These are phyloP conservation scores for Brassica hybrid DNA, from an alignment of 441 rosid genomes.

Conservation along the genomic window DNA sequence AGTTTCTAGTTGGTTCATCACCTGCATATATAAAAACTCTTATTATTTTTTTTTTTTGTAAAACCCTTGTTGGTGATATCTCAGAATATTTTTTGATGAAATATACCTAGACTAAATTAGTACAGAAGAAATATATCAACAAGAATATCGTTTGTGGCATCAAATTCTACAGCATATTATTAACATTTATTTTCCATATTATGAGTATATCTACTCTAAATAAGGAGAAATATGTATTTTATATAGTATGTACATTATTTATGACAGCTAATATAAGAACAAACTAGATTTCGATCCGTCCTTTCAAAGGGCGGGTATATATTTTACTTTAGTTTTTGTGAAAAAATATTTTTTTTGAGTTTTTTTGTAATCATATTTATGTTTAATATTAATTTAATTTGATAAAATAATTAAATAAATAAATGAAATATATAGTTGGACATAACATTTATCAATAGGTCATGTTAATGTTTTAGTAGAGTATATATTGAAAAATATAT, in stretches of 20 bases:
- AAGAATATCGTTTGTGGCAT: background rate
- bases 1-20: conserved; percentile 34
- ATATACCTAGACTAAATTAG: background rate
- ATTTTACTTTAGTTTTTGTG: too few relatives aligned
- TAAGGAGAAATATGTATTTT: background rate
- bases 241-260: background rate
- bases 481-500: too few relatives aligned
- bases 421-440: too few relatives aligned
- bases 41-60: background rate
- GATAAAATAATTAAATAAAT: too few relatives aligned
- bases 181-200: background rate
- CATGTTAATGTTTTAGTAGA: too few relatives aligned
- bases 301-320: too few relatives aligned
- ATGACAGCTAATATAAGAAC: background rate
- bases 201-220: background rate
- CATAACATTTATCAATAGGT: too few relatives aligned
- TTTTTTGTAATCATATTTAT: too few relatives aligned
- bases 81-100: background rate
- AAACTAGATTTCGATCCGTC: too few relatives aligned
- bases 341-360: too few relatives aligned
- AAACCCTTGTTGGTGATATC: background rate
- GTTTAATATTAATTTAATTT: too few relatives aligned
- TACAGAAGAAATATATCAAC: background rate
- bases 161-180: background rate
- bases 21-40: background rate